Evolutionary conservation across 305 asterid species (phyloP).

Genomic region (Solanum hybrid): DNA sequence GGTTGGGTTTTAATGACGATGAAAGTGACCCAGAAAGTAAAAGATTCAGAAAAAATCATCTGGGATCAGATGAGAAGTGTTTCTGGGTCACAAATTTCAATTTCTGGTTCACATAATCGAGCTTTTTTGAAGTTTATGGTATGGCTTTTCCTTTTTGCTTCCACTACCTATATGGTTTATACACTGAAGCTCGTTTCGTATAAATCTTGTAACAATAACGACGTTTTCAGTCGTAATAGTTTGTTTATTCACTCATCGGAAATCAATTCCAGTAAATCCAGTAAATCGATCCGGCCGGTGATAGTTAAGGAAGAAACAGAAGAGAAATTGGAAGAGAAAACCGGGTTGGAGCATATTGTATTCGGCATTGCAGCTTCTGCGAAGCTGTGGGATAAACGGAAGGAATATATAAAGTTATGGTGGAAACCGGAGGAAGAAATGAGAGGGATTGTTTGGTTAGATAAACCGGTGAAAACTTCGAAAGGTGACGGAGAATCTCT

Average conservation of each 20-base stretch:
- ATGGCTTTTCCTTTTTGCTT: slow-evolving; percentile 54
- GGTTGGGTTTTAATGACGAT: slow-evolving; percentile 9
- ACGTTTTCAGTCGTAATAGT: slow-evolving; percentile 17
- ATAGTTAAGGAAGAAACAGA: neutral
- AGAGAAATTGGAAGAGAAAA: slow-evolving; percentile 19
- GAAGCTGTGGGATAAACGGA: slow-evolving; percentile 65
- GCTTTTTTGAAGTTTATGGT: slow-evolving; percentile 50
- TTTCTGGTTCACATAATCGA: slow-evolving; percentile 25
- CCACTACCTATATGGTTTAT: slow-evolving; percentile 58
- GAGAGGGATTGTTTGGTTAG: slow-evolving; percentile 94
- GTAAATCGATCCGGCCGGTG: neutral
- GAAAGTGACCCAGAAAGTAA: slow-evolving; percentile 48
- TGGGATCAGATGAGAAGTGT: slow-evolving; percentile 54
- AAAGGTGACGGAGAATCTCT: slow-evolving; percentile 27
- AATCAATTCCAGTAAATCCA: neutral
- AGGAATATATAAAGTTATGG: slow-evolving; percentile 83
- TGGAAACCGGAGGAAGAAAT: slow-evolving; percentile 55
- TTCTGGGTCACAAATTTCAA: slow-evolving; percentile 12
- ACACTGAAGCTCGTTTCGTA: slow-evolving; percentile 58
- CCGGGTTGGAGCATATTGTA: slow-evolving; percentile 55
- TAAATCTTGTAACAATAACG: slow-evolving; percentile 31
- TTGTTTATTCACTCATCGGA: neutral
- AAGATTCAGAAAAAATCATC: slow-evolving; percentile 44
- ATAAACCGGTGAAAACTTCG: slow-evolving; percentile 33
- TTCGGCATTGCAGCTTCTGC: slow-evolving; percentile 94